Conservation (phyloP, 306 rosid species). For the Corylus avellana region DNA sequence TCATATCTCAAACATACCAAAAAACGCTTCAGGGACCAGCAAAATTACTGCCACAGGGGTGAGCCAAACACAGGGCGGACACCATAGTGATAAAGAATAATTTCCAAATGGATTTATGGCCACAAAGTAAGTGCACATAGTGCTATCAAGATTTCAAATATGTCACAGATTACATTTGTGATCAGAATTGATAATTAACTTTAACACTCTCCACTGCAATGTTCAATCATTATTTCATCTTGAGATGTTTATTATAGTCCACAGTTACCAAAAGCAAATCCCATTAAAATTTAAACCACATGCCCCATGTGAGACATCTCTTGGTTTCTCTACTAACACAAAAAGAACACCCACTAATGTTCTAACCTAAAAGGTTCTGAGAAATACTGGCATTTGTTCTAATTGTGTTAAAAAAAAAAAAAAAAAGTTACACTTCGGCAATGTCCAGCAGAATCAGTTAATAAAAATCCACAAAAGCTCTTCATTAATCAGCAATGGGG, state of each 20-base stretch:
- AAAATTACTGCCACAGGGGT: background rate
- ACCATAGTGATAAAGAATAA: background rate
- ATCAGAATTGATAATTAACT: background rate
- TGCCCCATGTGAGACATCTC: background rate
- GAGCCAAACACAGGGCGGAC: background rate
- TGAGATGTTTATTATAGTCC: background rate
- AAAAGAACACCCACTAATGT: conserved; percentile 2
- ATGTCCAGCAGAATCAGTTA: background rate
- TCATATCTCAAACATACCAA: background rate
- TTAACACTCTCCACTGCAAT: background rate
- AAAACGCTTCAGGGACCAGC: background rate
- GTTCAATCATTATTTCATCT: conserved; percentile 1
- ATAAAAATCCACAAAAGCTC: background rate
- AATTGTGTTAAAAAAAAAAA: background rate
- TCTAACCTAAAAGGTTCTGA: background rate
- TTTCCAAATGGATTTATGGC: background rate
- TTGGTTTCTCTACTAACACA: conserved; percentile 3
- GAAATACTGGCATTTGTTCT: background rate
- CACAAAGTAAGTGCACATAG: background rate
- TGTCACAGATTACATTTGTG: background rate
- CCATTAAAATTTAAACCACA: background rate
- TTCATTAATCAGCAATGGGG: background rate
- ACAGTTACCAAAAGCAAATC: background rate
- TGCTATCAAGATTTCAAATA: background rate
- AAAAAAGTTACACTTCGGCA: background rate